A percentile compares a stretch with the other conserved stretches of the same genome.
Evolutionary conservation across 768 basidiomycete species (phyloP).

Genomic region (Lyophyllum semitale): DNA sequence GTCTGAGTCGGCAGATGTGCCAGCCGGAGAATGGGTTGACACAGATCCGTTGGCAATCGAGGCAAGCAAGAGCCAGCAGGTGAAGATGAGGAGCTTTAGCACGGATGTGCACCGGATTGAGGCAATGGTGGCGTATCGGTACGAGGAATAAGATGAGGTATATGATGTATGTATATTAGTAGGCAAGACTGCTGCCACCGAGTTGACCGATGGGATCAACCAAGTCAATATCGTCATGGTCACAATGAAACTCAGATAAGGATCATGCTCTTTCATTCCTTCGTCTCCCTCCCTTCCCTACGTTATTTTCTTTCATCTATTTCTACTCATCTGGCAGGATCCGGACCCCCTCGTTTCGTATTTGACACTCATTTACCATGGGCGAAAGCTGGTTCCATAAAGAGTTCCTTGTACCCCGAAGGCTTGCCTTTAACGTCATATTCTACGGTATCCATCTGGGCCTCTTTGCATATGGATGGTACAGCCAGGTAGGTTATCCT

Average conservation of each 20-base stretch:
- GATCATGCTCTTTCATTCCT: constrained; percentile 11
- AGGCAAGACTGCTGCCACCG: too few relatives aligned
- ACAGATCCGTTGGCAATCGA: constrained; percentile 92
- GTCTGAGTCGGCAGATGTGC: constrained; percentile 87
- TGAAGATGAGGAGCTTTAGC: constrained; percentile 94
- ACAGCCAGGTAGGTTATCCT: constrained; percentile 60
- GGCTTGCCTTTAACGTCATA: constrained; percentile 72
- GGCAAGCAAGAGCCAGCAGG: constrained; percentile 88
- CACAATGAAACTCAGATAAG: constrained; percentile 19
- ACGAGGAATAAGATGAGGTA: constrained; percentile 62
- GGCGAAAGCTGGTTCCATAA: constrained; percentile 70
- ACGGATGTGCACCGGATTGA: constrained; percentile 98
- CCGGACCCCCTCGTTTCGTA: constrained; percentile 41
- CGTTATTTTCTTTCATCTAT: constrained; percentile 25
- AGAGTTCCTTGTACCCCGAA: constrained; percentile 64
- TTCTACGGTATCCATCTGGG: constrained; percentile 80
- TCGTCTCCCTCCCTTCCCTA: constrained; percentile 17
- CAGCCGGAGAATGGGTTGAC: constrained; percentile 94
- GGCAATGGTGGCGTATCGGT: constrained; percentile 97
- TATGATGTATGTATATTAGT: not conserved
- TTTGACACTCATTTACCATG: constrained; percentile 42
- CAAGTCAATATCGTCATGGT: constrained; percentile 29
- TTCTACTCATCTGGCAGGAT: constrained; percentile 49
- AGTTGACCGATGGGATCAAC: constrained; percentile 32
- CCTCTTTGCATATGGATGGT: constrained; percentile 88